A percentile compares a stretch with the other conserved stretches of the same genome.
These are phyloP conservation scores for Suillus sp. DNA, from an alignment of 768 basidiomycete genomes.

Conservation along the genomic window DNA sequence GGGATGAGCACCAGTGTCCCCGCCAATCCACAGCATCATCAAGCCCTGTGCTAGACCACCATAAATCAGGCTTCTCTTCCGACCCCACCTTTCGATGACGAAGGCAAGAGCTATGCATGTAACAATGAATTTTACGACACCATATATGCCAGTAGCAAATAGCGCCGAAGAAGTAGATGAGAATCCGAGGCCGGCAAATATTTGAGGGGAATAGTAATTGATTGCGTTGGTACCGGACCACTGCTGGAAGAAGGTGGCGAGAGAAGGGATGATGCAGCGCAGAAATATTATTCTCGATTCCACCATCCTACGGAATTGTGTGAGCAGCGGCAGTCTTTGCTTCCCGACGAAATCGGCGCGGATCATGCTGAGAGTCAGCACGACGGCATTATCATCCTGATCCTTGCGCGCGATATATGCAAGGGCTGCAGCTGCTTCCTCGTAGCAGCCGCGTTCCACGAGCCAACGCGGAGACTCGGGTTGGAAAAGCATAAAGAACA, in stretches of 20 bases:
- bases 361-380: slow-evolving; percentile 29
- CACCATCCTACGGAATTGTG: background rate
- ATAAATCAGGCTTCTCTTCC: slow-evolving; percentile 39
- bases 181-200: slow-evolving; percentile 41
- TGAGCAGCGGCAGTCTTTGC: background rate
- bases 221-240: slow-evolving; percentile 46
- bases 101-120: slow-evolving; percentile 36
- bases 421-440: slow-evolving; percentile 36
- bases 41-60: slow-evolving; percentile 39
- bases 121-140: slow-evolving; percentile 40
- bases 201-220: slow-evolving; percentile 42
- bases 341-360: background rate
- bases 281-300: slow-evolving; percentile 24
- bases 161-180: slow-evolving; percentile 33
- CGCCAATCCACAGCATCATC: slow-evolving; percentile 42
- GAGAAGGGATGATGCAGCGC: slow-evolving; percentile 34
- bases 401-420: slow-evolving; percentile 31
- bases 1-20: slow-evolving; percentile 35
- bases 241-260: slow-evolving; percentile 41
- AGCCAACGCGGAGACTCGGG: slow-evolving; percentile 47
- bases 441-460: slow-evolving; percentile 37
- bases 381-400: slow-evolving; percentile 30
- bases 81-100: slow-evolving; percentile 42
- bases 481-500: slow-evolving; percentile 39
- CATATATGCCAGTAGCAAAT: slow-evolving; percentile 44